Percentiles rank a stretch among this genome's conserved stretches.
Conservation (phyloP, 139 green algal genomes). For the Spirogloea muscicola region DNA sequence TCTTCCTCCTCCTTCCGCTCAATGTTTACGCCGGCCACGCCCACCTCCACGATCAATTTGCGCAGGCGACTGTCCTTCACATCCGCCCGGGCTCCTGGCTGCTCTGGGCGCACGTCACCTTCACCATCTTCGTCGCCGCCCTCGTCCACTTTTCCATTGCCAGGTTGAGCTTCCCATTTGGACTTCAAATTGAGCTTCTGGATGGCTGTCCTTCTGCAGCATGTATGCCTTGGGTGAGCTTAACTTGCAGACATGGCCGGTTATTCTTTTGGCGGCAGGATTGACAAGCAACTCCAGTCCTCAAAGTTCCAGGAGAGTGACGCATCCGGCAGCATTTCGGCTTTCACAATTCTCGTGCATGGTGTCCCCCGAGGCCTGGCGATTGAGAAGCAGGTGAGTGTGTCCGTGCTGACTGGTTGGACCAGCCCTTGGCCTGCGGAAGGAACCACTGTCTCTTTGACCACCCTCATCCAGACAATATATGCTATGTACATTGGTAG, state of each 20-base stretch:
- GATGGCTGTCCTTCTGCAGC: too few species aligned
- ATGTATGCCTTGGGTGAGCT: too few species aligned
- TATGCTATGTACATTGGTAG: too few species aligned
- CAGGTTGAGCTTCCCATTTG: too few species aligned
- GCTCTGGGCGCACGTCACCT: constrained; percentile 21
- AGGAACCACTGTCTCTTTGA: too few species aligned
- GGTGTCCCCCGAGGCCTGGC: constrained; percentile 19
- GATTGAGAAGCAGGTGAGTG: constrained; percentile 17
- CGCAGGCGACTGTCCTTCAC: constrained; percentile 15
- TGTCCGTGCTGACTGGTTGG: too few species aligned
- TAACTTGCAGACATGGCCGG: too few species aligned
- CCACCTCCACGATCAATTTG: constrained; percentile 5
- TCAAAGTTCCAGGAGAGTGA: constrained; percentile 8
- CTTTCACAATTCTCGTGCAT: constrained; percentile 24
- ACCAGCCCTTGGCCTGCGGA: too few species aligned
- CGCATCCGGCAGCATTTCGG: constrained; percentile 9
- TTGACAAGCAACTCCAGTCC: constrained; percentile 4
- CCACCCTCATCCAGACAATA: too few species aligned
- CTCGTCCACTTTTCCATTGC: constrained; percentile 15
- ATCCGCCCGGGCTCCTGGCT: constrained; percentile 8
- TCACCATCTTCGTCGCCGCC: constrained; percentile 10
- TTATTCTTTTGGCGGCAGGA: too few species aligned
- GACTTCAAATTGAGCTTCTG: too few species aligned
- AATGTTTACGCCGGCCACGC: constrained; percentile 19
- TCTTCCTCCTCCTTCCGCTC: constrained; percentile 25